Evolutionary conservation across 805 yeast species (phyloP).

Genomic region (Candida insectalens): DNA sequence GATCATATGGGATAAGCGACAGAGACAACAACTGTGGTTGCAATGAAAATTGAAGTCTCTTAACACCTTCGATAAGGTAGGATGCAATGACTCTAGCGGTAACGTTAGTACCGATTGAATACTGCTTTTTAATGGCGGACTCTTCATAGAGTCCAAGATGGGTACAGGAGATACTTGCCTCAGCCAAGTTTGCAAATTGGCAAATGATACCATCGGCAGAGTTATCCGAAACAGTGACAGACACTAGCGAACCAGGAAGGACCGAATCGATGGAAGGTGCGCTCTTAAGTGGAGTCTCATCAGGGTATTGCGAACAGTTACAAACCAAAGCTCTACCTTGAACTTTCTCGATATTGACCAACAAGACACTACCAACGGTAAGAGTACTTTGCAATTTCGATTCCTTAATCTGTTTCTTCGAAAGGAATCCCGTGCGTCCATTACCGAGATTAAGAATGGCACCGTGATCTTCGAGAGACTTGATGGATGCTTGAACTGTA

Average conservation of each 20-base stretch:
- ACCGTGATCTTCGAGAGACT: slow-evolving; percentile 90
- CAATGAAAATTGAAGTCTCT: slow-evolving; percentile 54
- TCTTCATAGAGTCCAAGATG: slow-evolving; percentile 44
- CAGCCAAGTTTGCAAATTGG: slow-evolving; percentile 64
- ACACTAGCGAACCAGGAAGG: slow-evolving; percentile 77
- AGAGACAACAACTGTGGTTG: slow-evolving; percentile 43
- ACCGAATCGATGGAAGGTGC: slow-evolving; percentile 77
- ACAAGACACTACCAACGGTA: slow-evolving; percentile 56
- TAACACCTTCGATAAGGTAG: slow-evolving; percentile 36
- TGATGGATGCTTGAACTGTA: slow-evolving; percentile 66
- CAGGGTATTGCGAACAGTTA: slow-evolving; percentile 33
- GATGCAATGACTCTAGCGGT: slow-evolving; percentile 66
- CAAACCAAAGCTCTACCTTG: slow-evolving; percentile 52
- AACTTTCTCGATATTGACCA: slow-evolving; percentile 46
- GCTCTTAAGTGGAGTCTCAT: too few species aligned
- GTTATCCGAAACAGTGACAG: slow-evolving; percentile 56
- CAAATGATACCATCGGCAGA: slow-evolving; percentile 56
- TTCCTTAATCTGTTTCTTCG: slow-evolving; percentile 50
- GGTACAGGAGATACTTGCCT: slow-evolving; percentile 59
- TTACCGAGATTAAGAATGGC: slow-evolving; percentile 62
- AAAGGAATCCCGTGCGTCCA: slow-evolving; percentile 58
- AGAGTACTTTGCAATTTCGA: slow-evolving; percentile 12
- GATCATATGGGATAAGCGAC: slow-evolving; percentile 4
- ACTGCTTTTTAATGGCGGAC: slow-evolving; percentile 48
- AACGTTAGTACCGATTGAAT: slow-evolving; percentile 54